Evolutionary conservation across 768 basidiomycete genomes (phyloP).

Genomic region (Suillus bovinus): DNA sequence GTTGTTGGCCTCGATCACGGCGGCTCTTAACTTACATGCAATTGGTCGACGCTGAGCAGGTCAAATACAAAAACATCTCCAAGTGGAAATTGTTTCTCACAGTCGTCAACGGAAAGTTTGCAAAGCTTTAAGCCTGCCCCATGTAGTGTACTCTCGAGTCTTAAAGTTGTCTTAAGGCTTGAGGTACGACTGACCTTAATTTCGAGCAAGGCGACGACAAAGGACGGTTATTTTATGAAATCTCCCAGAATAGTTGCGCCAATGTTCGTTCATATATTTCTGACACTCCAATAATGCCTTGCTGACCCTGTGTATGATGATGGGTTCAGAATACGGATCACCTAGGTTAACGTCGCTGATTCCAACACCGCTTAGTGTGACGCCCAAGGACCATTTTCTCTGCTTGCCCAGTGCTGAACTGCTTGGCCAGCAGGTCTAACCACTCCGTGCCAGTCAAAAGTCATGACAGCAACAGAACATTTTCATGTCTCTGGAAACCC

Average conservation of each 20-base stretch:
- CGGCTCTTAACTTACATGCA: too few species aligned
- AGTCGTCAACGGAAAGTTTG: background rate
- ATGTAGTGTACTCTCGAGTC: background rate
- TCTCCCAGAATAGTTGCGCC: background rate
- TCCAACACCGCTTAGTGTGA: background rate
- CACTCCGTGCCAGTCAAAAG: constrained; percentile 5
- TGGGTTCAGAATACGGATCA: background rate
- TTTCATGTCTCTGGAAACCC: constrained; percentile 16
- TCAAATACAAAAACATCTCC: background rate
- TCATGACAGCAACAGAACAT: constrained; percentile 21
- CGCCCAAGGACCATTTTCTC: background rate
- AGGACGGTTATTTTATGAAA: background rate
- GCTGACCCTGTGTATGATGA: constrained; percentile 1
- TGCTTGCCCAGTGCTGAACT: background rate
- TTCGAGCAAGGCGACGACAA: background rate
- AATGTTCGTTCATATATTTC: constrained; percentile 6
- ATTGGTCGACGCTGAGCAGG: too few species aligned
- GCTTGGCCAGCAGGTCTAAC: too few species aligned
- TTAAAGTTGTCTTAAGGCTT: background rate
- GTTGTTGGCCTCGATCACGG: too few species aligned
- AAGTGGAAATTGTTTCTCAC: background rate
- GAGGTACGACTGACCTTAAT: background rate
- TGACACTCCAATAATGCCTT: background rate
- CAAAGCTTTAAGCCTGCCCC: background rate
- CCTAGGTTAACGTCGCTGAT: background rate